Evolutionary conservation across 2,329 filamentous ascomycete genomes (phyloP), one percentile per base, ranked within the genome.

Genomic region (Calonectria multiphialidica): DNA sequence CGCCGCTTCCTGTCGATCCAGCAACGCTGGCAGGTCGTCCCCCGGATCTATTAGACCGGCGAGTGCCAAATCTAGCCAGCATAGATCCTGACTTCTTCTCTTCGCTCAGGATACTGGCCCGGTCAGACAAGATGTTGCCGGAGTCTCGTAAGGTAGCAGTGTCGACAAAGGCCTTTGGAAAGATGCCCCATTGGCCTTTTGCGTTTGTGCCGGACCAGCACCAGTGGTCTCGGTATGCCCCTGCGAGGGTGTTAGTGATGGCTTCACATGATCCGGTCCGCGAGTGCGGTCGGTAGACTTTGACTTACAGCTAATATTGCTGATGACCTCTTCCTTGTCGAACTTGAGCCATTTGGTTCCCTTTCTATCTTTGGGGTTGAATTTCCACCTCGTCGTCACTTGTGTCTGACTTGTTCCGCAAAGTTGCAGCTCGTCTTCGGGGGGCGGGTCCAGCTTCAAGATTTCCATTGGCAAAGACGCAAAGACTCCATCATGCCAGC

Each of bases 321-420:
- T 91, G 18, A 93, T 92, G 3, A 88, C 86, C 74, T 94, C 92
- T 23, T 90, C 90, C 79, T 92, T 93, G 35, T 92, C 91, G 78
- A 94, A 90, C 74, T 84, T 86, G n/a, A 91, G 82, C 89, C 89
- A 91, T 13, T 86, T 80, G 40, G 69, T 71, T 33, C 84, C 84
- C 25, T 82, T 83, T 65, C 73, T 80, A 12, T 86, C 84, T 74
- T 86, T 87, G 42, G 86, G 84, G 61, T 84, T 82, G 81, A 89
- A 91, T 79, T 86, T 89, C 89, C 89, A 91, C 70, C 84, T 84
- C 15, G 88, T 83, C 47, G 86, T 84, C 12, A 87, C 89, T 59
- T 84, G 85, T 47, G 90, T 82, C 13, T 84, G 85, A 67, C 86
- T 89, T 40, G 84, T 83, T 13, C 84, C 85, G 6, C 85, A 84